Percentiles rank a stretch among this genome's conserved stretches.
phyloP scores from a whole-genome alignment of 192 early-diverging fungal genomes.

The Chytriomyces sp. region DNA sequence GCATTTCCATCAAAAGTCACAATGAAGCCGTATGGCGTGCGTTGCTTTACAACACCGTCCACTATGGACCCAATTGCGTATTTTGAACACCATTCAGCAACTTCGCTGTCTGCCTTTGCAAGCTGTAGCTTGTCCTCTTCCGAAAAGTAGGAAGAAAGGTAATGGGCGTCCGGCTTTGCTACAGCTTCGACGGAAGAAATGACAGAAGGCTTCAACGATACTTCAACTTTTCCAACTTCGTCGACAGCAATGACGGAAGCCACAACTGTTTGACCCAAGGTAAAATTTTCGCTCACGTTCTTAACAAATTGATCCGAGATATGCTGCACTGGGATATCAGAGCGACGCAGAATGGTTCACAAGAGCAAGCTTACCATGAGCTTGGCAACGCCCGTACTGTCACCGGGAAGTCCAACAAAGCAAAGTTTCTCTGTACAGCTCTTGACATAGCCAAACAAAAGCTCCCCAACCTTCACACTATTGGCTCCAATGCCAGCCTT shows the following conservation, averaged over 20 bases:
- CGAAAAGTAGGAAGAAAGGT: constrained; percentile 37
- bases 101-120: neutral
- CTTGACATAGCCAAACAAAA: constrained; percentile 74
- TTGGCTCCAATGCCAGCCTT: constrained; percentile 39
- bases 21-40: constrained; percentile 59
- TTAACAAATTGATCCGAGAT: constrained; percentile 70
- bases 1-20: constrained; percentile 46
- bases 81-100: constrained; percentile 2
- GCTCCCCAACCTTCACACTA: constrained; percentile 62
- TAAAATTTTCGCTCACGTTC: constrained; percentile 53
- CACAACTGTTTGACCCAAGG: constrained; percentile 71
- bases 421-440: constrained; percentile 69
- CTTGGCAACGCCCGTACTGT: constrained; percentile 60
- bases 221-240: constrained; percentile 49
- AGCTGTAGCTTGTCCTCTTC: constrained; percentile 29
- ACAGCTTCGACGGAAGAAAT: neutral
- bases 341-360: no score
- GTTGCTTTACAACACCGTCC: constrained; percentile 49
- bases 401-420: constrained; percentile 69
- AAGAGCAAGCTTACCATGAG: no score
- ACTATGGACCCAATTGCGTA: constrained; percentile 53
- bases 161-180: constrained; percentile 17
- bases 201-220: constrained; percentile 72
- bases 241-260: constrained; percentile 62
- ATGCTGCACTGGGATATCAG: no score